Base-by-base conservation (phyloP, 164 flowering plant species). In the Vitis amurensis region DNA sequence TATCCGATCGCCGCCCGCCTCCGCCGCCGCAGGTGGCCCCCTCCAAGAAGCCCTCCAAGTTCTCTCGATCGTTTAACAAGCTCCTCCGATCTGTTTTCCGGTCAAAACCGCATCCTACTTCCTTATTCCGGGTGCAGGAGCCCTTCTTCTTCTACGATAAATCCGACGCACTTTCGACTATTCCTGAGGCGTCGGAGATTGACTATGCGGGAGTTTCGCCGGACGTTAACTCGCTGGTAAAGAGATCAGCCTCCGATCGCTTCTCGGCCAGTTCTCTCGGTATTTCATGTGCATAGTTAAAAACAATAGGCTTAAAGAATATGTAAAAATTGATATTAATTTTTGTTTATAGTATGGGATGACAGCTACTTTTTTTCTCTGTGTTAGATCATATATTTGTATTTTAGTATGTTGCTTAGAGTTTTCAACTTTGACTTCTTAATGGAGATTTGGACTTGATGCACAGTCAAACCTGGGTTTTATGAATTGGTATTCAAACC, bases 11-110 rank as follows among this genome's bases (percentile, higher is more conserved):
- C 59, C 78, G 59, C 59, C 78, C 77, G 1, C 75, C 72, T 23
- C 71, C 78, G n/a, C 67, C 48, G 6, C 61, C 50, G 1, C 51
- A 55, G 37, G 37, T 31, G 6, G 9, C 61, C 60, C 19, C 62
- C 15, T 14, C 51, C 56, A 79, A 74, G 66, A 69, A 68, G 27
- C 47, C 86, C 2, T 79, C 81, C 2, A 90, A 80, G 78, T 63
- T 93, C 59, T 87, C 98, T 8, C 73, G 91, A 11, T 87, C 97
- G 0, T 50, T 93, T 9, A 71, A 79, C 27, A 86, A 78, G 63
- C 68, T 93, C 9, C 68, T 93, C 49, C 79, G 84, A 16, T 77
- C 88, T 0, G 50, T 91, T 37, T 89, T 88, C 76, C 76, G 80
- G 64, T 67, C 75, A 1, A 77, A 78, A 17, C 67, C 78, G 4